Evolutionary conservation across 2,329 filamentous ascomycete genomes (phyloP), one percentile per base, ranked within the genome.

Genomic region (Colletotrichum scovillei): DNA sequence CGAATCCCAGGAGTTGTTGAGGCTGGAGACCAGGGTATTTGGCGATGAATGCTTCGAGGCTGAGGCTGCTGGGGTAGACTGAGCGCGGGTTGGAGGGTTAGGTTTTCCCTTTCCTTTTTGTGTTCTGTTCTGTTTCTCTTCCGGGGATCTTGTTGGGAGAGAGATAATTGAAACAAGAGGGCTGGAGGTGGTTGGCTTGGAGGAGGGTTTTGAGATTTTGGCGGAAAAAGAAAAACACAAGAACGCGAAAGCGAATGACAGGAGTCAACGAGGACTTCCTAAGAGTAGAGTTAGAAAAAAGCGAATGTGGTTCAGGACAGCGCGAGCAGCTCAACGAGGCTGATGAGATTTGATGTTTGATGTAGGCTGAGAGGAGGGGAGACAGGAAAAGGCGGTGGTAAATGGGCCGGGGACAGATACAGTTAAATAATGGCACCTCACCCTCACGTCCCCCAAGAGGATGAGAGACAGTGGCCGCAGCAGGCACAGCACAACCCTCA

Each of bases 231-330:
- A 81, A 82, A 83, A 84, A 85, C 62, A 84, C 82, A 83, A 83
- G 84, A 86, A 86, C 82, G 81, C 82, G 83, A 85, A 91, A 92
- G 91, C 91, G 91, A 92, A 90, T 91, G 91, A 92, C 90, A 91
- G 90, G 91, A 92, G 90, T 87, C 91, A 85, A 88, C 90, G 90
- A 92, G 91, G 90, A 91, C 90, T 92, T 92, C 90, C 90, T 90
- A 88, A 82, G 80, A 81, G 81, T 77, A 73, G 77, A 73, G 70
- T 79, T 82, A 81, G 81, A 80, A 80, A 81, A 84, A 86, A 88
- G 87, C 86, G 87, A 88, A 83, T 82, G 87, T 88, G 66, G 72
- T 72, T 69, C 72, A 73, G 69, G 62, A 68, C 69, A 73, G 74
- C 67, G 53, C 42, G 62, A 66, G 67, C 59, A 63, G 66, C 69